Base-by-base conservation (phyloP, 208 protist genomes). In the Leishmania mexicana region DNA sequence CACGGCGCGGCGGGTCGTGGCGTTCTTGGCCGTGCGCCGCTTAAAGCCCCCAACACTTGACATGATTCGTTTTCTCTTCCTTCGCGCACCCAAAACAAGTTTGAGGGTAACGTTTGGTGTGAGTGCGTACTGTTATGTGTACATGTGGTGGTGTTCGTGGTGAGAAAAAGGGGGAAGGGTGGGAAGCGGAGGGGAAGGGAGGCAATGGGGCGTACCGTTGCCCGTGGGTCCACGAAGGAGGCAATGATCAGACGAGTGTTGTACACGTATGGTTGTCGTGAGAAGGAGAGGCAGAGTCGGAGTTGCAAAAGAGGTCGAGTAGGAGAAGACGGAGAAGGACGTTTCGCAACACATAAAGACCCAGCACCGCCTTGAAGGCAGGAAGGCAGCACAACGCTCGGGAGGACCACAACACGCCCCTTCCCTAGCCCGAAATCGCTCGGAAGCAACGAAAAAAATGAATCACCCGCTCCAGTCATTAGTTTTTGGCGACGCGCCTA, bases 31-130 rank as follows among this genome's bases (percentile, higher is more conserved):
- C 1, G 87, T 67, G 62, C 94, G 90, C 58, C 94, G 92, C 89
- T 92, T 89, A 53, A 97, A 95, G n/a, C 84, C 89, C 31, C 89
- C 88, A 45, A 90, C 77, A 45, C 85, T 86, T 49, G 92, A 93
- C 87, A 90, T 87, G 62, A n/a, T 53, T 28, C 10, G 47, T 13
- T 72, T 45, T 13, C 7, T 49, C 45, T 7, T 49, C 45, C 45
- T 49, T 49, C 11, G 45, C 45, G 2, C 10, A 11, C 8, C 45
- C 10, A 49, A 11, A 49, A 8, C 53, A 17, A 24, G 5, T 5
- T 24, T 7, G 47, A 40, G 2, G 67, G 67, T 10, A 24, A 65
- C 21, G 2, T 24, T 6, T 40, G 4, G 53, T 24, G 53, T 24
- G 19, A 57, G 21, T 57, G 53, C 5, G 21, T 17, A 24, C 53